Evolutionary conservation across 306 rosid species (phyloP).

Genomic region (Dalbergia cultrata): DNA sequence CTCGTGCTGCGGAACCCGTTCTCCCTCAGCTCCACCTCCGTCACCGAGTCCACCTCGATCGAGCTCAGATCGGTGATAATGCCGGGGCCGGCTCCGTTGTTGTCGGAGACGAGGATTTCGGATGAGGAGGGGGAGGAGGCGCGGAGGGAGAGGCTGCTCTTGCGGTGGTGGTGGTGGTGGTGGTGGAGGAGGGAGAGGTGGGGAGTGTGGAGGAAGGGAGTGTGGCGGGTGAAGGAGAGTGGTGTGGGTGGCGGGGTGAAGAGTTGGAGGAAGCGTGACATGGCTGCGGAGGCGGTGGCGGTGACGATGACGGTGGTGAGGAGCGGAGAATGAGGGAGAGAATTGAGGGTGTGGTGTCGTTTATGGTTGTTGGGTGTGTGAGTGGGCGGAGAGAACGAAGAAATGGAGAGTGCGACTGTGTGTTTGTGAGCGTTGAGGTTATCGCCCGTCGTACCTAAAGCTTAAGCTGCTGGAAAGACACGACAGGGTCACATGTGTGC

Average conservation of each 20-base stretch:
- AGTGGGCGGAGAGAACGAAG: slow-evolving; percentile 39
- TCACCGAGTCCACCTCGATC: slow-evolving; percentile 87
- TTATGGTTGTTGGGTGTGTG: background rate
- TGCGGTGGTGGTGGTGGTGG: slow-evolving; percentile 29
- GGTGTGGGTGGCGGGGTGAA: slow-evolving; percentile 52
- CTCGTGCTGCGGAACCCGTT: slow-evolving; percentile 94
- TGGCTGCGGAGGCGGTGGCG: slow-evolving; percentile 36
- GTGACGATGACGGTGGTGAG: background rate
- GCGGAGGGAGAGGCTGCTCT: slow-evolving; percentile 37
- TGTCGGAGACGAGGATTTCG: slow-evolving; percentile 13
- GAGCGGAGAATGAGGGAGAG: slow-evolving; percentile 17
- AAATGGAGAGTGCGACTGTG: background rate
- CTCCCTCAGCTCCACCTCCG: slow-evolving; percentile 82
- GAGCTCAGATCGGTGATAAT: slow-evolving; percentile 57
- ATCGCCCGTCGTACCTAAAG: background rate
- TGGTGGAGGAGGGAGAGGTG: slow-evolving; percentile 39
- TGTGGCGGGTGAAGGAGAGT: slow-evolving; percentile 35
- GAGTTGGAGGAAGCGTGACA: slow-evolving; percentile 79
- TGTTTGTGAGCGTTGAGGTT: background rate
- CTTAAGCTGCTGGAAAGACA: background rate
- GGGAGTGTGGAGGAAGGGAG: slow-evolving; percentile 22
- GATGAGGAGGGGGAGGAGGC: slow-evolving; percentile 34
- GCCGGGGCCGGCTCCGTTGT: slow-evolving; percentile 24
- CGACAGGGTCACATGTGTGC: background rate
- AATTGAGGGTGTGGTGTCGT: slow-evolving; percentile 7